Evolutionary conservation across 768 basidiomycete genomes (phyloP), one percentile per base, ranked within the genome.

Genomic region (Scleroderma citrinum): DNA sequence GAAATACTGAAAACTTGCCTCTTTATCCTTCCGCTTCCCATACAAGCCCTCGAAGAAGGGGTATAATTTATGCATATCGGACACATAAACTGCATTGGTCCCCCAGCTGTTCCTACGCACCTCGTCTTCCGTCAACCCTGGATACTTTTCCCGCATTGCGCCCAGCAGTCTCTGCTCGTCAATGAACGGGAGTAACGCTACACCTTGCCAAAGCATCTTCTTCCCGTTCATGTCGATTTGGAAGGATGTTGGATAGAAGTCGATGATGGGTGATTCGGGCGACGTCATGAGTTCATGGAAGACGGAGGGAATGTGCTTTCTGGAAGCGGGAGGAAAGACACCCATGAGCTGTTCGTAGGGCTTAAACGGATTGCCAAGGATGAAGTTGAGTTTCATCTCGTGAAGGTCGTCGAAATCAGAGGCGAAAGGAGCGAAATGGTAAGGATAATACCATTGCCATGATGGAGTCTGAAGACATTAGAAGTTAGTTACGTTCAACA

Each of bases 211-310:
- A 7, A 89, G 77, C 94, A 98, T 97, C 70, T 88, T 90, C 72
- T 98, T 98, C 50, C 96, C 96, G 61, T 99, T 99, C 96, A 99
- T 99, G 67, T 99, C 96, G 60, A 98, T 85, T 58, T 94, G 82
- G 66, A 99, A 99, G 14, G 85, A 81, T 0, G 75, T 54, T 0
- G 95, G 95, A 68, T 98, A 98, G 71, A 97, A 98, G 61, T 98
- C 94, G 51, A 92, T 81, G 66, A 98, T 97, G 7, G 92, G 91
- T 0, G 94, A 97, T 29, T 85, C 80, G 42, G 84, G 78, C 3
- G 88, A 81, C 3, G 74, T 78, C 96, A 99, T 99, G 34, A 98
- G 78, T 5, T 72, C 61, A 29, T 96, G 94, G 74, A 97, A 93
- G 0, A 81, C 76, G 26, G 75, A 64, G 2, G 96, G 96, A 42